Conservation (phyloP, 2,329 filamentous ascomycete genomes). For the Bipolaris cookei region DNA sequence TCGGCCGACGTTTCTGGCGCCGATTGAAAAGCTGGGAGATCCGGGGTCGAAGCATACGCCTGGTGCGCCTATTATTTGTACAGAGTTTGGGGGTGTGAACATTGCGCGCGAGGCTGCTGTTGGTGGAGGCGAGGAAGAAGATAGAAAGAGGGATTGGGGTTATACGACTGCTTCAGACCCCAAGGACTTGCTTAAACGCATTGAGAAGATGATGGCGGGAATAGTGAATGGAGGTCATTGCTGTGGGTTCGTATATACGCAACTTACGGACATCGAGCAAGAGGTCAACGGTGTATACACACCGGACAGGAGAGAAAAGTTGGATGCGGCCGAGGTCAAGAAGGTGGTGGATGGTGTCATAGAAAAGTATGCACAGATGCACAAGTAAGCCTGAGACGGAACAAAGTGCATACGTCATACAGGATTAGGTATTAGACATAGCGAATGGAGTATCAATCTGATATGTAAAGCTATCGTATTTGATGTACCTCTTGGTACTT, state of each 20-base stretch:
- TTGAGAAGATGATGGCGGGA: constrained; percentile 65
- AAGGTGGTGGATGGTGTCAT: constrained; percentile 60
- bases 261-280: constrained; percentile 68
- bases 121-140: constrained; percentile 25
- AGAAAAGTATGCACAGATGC: constrained; percentile 30
- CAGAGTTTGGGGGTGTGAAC: constrained; percentile 72
- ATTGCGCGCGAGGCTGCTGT: constrained; percentile 57
- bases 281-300: constrained; percentile 72
- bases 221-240: constrained; percentile 63
- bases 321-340: constrained; percentile 64
- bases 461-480: neutral
- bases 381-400: constrained; percentile 9
- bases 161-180: constrained; percentile 70
- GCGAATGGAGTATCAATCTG: no score
- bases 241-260: constrained; percentile 71
- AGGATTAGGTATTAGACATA: neutral
- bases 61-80: constrained; percentile 68
- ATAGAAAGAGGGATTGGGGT: constrained; percentile 63
- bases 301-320: constrained; percentile 64
- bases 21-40: constrained; percentile 46
- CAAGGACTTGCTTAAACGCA: constrained; percentile 63
- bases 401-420: neutral
- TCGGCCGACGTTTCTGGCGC: constrained; percentile 61
- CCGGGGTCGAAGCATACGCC: constrained; percentile 58
- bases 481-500: neutral